Evolutionary conservation across 2,329 filamentous ascomycete genomes (phyloP), one percentile per base, ranked within the genome.

Genomic region (Alternaria infectoria): DNA sequence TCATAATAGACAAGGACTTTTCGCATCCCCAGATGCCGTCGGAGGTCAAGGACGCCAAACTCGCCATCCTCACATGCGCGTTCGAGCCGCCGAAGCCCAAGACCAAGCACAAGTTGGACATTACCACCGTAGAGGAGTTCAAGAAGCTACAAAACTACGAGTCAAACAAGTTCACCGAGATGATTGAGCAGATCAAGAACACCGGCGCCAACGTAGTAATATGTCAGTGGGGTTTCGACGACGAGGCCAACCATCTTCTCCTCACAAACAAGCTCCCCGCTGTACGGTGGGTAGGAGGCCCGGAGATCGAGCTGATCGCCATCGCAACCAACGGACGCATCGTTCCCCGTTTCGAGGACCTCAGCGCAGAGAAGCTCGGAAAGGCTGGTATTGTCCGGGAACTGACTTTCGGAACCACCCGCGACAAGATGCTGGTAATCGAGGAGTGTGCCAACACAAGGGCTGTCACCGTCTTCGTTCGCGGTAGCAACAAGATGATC

Each of bases 401-500:
- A 82, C 93, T 99, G 91, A 91, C 89, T 26, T 99, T 99, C 76
- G 96, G 96, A 74, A 99, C 96, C 2, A 99, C 96, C 46, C 89
- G 96, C 77, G 96, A 99, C 83, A 98, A 99, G 89, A 99, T 99
- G 96, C 86, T 99, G 74, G 93, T 99, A 61, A 99, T 99, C 74
- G 96, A 99, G 84, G 96, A 99, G 83, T 99, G 96, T 79, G 96
- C 96, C 77, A 99, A 99, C 85, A 97, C 93, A 62, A 87, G 96
- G 75, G 96, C 96, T 47, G 96, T 99, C 64, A 99, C 96, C 3
- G 90, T 97, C 59, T 99, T 99, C 81, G 92, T 99, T 64, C 88
- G 96, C 76, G 96, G 96, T 76, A 97, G 93, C 86, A 99, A 99
- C 88, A 99, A 98, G 87, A 99, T 99, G 96, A 97, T 99, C 81